Evolutionary conservation across 441 rosid genomes (phyloP), one percentile per base, ranked within the genome.

Genomic region (Viola pubescens): DNA sequence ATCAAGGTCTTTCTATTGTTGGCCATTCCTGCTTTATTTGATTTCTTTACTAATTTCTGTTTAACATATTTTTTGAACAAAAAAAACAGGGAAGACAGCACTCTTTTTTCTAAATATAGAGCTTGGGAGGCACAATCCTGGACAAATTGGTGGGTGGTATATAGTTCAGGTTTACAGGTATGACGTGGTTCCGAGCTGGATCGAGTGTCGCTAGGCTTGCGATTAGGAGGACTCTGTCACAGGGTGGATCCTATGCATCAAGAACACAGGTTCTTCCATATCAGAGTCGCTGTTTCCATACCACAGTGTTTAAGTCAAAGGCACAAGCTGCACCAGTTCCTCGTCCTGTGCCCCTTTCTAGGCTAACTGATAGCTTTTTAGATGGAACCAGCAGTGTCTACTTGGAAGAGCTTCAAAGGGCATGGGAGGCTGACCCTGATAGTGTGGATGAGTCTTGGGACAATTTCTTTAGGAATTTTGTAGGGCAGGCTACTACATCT

Each of bases 401-500:
- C 70, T 80, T 90, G 56, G 99, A 94, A 82, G 96, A 91, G 89
- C 85, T 94, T 11, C 97, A 94, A 38, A 76, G 97, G 46, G 86
- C 97, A 8, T 88, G 99, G 99, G 97, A 90, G 74, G 73, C 91
- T 62, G 95, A 94, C 48, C 92, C 94, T 0, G 76, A 58, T 49
- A 90, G 94, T 58, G 97, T 91, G n/a, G 99, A 94, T 76, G 99
- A 91, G 68, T 90, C 97, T 1, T 94, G 97, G 97, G 94, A 92
- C 67, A 89, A 89, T 78, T 92, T 92, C 83, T 92, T 92, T 54
- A 83, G 92, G 59, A 92, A 92, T 52, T 92, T 92, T 77, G 91
- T 89, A 5, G 98, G 96, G 47, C 97, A 89, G 76, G 91, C 97
- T 39, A 85, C 92, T 0, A 86, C 96, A n/a, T 90, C 98, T 14